These are phyloP conservation scores for Ailanthus altissimus DNA, from an alignment of 345 rosid genomes.

Conservation along the genomic window DNA sequence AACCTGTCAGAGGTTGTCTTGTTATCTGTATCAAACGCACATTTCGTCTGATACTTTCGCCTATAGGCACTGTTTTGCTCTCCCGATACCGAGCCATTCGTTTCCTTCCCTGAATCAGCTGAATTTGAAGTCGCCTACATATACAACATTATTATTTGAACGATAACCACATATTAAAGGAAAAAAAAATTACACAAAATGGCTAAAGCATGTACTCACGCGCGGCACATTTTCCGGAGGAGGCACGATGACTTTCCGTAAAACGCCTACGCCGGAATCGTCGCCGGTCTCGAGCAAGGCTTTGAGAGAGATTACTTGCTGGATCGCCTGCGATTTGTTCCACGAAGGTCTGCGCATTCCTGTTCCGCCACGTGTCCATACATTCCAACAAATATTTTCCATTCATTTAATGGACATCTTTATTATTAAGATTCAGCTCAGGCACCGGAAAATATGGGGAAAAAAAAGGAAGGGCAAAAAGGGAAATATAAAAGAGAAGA, in stretches of 20 bases:
- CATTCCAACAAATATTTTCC: not conserved
- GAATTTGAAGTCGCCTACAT: conserved; percentile 51
- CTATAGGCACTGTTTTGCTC: conserved; percentile 42
- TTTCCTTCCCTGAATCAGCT: conserved; percentile 52
- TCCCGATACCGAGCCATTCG: conserved; percentile 34
- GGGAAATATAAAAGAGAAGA: conserved; percentile 11
- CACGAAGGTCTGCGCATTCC: conserved; percentile 97
- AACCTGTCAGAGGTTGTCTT: conserved; percentile 57
- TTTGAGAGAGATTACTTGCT: conserved; percentile 89
- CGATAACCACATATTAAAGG: not conserved
- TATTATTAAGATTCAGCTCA: conserved; percentile 15
- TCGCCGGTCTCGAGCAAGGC: conserved; percentile 66
- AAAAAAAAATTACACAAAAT: not conserved
- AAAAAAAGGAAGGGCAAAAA: conserved; percentile 29
- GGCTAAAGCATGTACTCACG: conserved; percentile 31
- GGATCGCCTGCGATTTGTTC: conserved; percentile 99
- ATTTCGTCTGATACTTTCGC: conserved; percentile 49
- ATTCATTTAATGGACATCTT: not conserved
- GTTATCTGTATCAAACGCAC: conserved; percentile 46
- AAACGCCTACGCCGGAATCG: conserved; percentile 69
- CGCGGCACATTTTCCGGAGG: conserved; percentile 41
- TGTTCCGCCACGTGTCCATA: conserved; percentile 56
- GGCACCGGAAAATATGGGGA: conserved; percentile 36
- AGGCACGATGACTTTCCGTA: conserved; percentile 59
- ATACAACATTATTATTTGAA: conserved; percentile 5